A percentile compares a stretch with the other conserved stretches of the same genome.
These are phyloP conservation scores for Pistacia atlantica DNA, from an alignment of 345 rosid species.

Conservation along the genomic window DNA sequence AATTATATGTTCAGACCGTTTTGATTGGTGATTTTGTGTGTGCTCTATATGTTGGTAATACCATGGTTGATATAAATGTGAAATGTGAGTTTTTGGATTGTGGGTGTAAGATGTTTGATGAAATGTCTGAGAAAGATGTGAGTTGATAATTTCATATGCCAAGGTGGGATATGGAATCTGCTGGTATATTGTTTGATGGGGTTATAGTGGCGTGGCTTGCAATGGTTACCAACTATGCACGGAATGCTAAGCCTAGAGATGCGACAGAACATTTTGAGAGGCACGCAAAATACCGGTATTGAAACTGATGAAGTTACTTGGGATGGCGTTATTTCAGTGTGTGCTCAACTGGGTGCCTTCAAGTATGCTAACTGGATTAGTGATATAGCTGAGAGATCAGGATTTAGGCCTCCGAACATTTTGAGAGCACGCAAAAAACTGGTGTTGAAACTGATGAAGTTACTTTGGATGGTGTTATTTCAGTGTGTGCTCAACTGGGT, in stretches of 20 bases:
- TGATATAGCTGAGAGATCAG: slow-evolving; percentile 41
- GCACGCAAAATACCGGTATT: slow-evolving; percentile 60
- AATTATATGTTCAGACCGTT: slow-evolving; percentile 77
- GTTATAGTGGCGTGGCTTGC: slow-evolving; percentile 72
- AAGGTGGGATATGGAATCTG: slow-evolving; percentile 65
- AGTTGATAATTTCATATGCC: slow-evolving; percentile 58
- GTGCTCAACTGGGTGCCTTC: slow-evolving; percentile 71
- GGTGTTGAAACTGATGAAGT: slow-evolving; percentile 59
- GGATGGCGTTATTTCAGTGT: slow-evolving; percentile 72
- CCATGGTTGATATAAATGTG: slow-evolving; percentile 61
- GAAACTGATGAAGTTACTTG: slow-evolving; percentile 56
- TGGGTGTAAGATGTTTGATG: slow-evolving; percentile 67
- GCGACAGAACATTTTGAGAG: slow-evolving; percentile 57
- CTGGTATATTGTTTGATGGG: slow-evolving; percentile 46
- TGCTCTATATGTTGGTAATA: slow-evolving; percentile 58
- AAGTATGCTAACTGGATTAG: slow-evolving; percentile 55
- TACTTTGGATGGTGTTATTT: slow-evolving; percentile 60
- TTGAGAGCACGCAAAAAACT: slow-evolving; percentile 57
- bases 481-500: slow-evolving; percentile 86
- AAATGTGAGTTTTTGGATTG: slow-evolving; percentile 54
- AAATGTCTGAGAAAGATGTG: slow-evolving; percentile 63
- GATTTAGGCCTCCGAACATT: slow-evolving; percentile 31
- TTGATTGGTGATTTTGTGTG: slow-evolving; percentile 60
- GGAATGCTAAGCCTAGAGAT: slow-evolving; percentile 75
- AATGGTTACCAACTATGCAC: slow-evolving; percentile 70